A percentile compares a stretch with the other conserved stretches of the same genome.
phyloP scores from a whole-genome alignment of 2,329 filamentous ascomycete species.

The Fusarium secorum region DNA sequence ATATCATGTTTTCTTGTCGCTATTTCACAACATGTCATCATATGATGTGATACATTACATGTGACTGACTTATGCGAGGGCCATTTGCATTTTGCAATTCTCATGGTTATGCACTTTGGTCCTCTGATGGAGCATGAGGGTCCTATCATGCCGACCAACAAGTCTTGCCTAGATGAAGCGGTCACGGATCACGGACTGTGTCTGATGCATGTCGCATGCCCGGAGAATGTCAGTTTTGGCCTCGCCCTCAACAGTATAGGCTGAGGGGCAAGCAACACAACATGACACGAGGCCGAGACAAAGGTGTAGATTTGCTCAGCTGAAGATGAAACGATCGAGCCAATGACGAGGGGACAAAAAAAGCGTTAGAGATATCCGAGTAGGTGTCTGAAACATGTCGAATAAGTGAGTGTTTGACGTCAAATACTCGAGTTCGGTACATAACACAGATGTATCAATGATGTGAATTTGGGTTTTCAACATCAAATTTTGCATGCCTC shows the following conservation, averaged over 20 bases:
- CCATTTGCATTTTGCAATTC: not conserved
- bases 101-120: constrained; percentile 21
- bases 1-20: not conserved
- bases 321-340: constrained; percentile 9
- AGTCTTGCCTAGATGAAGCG: not conserved
- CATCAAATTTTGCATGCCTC: not conserved
- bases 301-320: constrained; percentile 17
- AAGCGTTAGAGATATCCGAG: constrained; percentile 21
- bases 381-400: constrained; percentile 21
- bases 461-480: constrained; percentile 2
- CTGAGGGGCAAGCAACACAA: constrained; percentile 11
- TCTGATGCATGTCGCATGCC: constrained; percentile 18
- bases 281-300: constrained; percentile 29
- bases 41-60: constrained; percentile 26
- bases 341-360: constrained; percentile 16
- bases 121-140: constrained; percentile 11
- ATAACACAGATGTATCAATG: not conserved
- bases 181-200: constrained; percentile 1
- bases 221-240: constrained; percentile 11
- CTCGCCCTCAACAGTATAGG: constrained; percentile 3
- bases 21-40: constrained; percentile 4
- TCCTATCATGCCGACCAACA: constrained; percentile 2
- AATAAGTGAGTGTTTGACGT: constrained; percentile 19
- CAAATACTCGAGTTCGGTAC: not conserved
- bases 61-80: constrained; percentile 28